Conservation (phyloP, 495 filamentous ascomycete genomes). For the Talaromyces trachyspermus region DNA sequence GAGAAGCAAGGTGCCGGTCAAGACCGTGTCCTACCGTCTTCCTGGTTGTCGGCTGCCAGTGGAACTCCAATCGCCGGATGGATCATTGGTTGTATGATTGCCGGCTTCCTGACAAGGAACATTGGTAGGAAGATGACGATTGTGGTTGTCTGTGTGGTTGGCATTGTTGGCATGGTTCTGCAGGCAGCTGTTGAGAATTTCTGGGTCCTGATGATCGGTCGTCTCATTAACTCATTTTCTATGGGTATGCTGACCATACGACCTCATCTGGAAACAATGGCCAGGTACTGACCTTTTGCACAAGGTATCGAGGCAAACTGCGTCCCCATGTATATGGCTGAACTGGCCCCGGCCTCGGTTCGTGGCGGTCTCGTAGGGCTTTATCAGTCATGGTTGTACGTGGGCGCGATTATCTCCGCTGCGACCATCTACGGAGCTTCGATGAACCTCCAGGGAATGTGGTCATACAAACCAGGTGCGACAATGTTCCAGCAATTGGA, state of each 20-base stretch:
- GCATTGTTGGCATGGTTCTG: constrained; percentile 6
- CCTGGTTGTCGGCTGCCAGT: constrained; percentile 7
- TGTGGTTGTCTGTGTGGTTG: not conserved
- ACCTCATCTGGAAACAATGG: too few species aligned
- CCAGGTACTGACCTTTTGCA: too few species aligned
- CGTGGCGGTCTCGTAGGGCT: constrained; percentile 1
- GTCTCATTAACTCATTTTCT: constrained; percentile 1
- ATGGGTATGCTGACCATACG: too few species aligned
- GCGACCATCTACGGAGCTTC: constrained; percentile 6
- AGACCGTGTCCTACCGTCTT: constrained; percentile 3
- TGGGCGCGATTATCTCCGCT: constrained; percentile 5
- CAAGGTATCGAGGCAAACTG: constrained; percentile 12
- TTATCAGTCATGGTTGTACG: constrained; percentile 9
- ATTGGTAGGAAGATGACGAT: constrained; percentile 7
- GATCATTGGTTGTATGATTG: constrained; percentile 10
- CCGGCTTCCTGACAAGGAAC: not conserved
- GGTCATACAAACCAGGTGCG: constrained; percentile 1
- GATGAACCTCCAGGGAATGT: not conserved
- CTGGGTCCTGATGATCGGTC: constrained; percentile 12
- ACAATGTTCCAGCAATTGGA: too few species aligned
- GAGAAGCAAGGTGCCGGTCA: not conserved
- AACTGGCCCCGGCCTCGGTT: constrained; percentile 9
- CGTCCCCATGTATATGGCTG: constrained; percentile 10
- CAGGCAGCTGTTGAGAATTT: constrained; percentile 8
- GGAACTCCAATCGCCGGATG: constrained; percentile 10